Base-by-base conservation (phyloP, 2,329 filamentous ascomycete species). In the Colletotrichum sp. region DNA sequence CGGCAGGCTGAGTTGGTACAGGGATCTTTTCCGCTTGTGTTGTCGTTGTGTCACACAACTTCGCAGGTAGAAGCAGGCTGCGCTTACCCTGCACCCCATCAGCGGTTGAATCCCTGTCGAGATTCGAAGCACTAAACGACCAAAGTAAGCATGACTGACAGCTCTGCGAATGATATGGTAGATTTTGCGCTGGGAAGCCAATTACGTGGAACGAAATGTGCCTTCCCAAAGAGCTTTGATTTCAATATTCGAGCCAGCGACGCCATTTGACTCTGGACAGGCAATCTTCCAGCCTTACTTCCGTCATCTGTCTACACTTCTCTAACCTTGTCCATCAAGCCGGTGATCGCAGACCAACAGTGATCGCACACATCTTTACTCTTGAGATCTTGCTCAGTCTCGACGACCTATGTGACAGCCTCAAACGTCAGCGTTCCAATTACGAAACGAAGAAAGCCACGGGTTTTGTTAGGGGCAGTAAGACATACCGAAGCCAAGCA, bases 91-190 rank as follows among this genome's bases (percentile, higher is more conserved):
- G 44, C 44, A n/a, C 9, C 44, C 44, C 9, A n/a, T 49, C n/a
- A 49, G 44, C 18, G n/a, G 44, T 21, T n/a, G 3, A 49, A 13
- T 49, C 18, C 6, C 44, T 7, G n/a, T 21, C 18, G 10, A 21
- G 18, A 21, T 13, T 1, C 0, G 10, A n/a, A 7, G 44, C 44
- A 10, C 0, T 6, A 49, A 21, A 2, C 44, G 3, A n/a, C 39
- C 39, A n/a, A n/a, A 49, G 39, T 44, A 9, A n/a, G 18, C 44
- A 49, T 49, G 44, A 12, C 6, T 44, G 18, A 49, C n/a, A 21
- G 10, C 44, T 12, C 44, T 12, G 39, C 39, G 3, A 44, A 44
- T 44, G 36, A 39, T 3, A 18, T 39, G 36, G 16, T 39, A 5
- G 4, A 18, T 18, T 39, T 39, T 9, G 8, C 36, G 36, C 36